Conservation (phyloP, 2,329 filamentous ascomycete species). For the Mariannaea elegans region DNA sequence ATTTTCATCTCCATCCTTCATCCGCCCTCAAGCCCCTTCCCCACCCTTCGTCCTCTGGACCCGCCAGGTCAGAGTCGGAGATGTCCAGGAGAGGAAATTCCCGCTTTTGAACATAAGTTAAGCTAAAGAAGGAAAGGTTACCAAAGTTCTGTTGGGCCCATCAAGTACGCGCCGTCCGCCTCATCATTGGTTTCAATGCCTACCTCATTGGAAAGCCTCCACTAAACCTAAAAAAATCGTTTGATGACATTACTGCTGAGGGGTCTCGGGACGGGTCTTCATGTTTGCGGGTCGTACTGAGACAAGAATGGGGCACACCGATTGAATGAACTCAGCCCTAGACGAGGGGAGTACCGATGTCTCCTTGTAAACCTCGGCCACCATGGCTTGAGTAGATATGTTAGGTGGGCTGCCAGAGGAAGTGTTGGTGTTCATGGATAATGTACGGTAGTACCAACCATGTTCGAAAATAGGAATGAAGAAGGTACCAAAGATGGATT, state of each 20-base stretch:
- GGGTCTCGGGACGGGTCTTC: too few relatives aligned
- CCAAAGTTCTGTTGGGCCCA: slow-evolving; percentile 51
- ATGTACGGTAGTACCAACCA: neutral
- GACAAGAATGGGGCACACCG: slow-evolving; percentile 43
- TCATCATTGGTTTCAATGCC: slow-evolving; percentile 59
- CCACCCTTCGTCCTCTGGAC: too few relatives aligned
- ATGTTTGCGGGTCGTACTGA: slow-evolving; percentile 36
- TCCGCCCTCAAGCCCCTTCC: too few relatives aligned
- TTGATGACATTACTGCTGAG: neutral
- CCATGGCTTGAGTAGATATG: slow-evolving; percentile 60
- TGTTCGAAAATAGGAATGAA: neutral
- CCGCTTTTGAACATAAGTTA: too few relatives aligned
- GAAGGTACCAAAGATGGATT: slow-evolving; percentile 43
- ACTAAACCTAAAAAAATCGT: neutral
- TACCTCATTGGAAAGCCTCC: slow-evolving; percentile 52
- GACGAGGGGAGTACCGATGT: slow-evolving; percentile 45
- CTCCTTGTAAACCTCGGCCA: slow-evolving; percentile 58
- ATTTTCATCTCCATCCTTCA: too few relatives aligned
- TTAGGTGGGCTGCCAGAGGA: slow-evolving; percentile 27
- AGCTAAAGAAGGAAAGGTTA: neutral
- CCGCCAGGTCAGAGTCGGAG: too few relatives aligned
- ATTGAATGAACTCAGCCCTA: slow-evolving; percentile 30
- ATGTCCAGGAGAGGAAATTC: too few relatives aligned
- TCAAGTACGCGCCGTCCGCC: slow-evolving; percentile 60
- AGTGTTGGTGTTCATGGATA: slow-evolving; percentile 16